Evolutionary conservation across 2,329 filamentous ascomycete species (phyloP), one percentile per base, ranked within the genome.

Genomic region (Cordyceps pruinosa): DNA sequence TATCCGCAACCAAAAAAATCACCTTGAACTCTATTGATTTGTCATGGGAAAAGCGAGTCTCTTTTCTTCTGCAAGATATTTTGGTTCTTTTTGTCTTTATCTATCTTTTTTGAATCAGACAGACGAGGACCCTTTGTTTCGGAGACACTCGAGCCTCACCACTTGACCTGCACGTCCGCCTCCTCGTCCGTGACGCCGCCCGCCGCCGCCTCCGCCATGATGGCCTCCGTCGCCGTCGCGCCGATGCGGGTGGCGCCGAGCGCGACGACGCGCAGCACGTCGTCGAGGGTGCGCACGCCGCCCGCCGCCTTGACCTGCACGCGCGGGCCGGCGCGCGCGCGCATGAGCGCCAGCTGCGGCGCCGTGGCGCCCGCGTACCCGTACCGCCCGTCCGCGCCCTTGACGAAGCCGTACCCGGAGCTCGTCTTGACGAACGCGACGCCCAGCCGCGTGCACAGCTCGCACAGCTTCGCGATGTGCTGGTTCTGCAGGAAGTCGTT

Each of bases 371-470:
- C 82, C 13, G 72, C 70, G 65, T 82, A 84, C 8, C 70, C 73
- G 60, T 83, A 84, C 45, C 70, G 65, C 0, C 80, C 80, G 58
- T 75, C 70, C 0, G 65, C 37, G 65, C 78, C 76, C 68, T 84
- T 84, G 15, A 83, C 78, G 44, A 85, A 84, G 0, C 81, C 82
- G 61, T 83, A 84, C 1, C 82, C 82, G 0, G 81, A 83, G 1
- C 79, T 81, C 0, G 82, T 85, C 70, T 85, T 85, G 61, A 84
- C 75, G 57, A 83, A 85, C 0, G 75, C 81, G 0, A 85, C 81
- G 0, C 68, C 68, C 0, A 80, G 35, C 0, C 71, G 65, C 0
- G 76, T 76, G 64, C 82, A 85, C 30, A 85, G 81, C 64, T 76
- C 63, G 63, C 82, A 84, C 0, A 85, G 70, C 6, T 67, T 70